Conservation (phyloP, 371 early-diverging fungal species). For the Mortierella sp. region DNA sequence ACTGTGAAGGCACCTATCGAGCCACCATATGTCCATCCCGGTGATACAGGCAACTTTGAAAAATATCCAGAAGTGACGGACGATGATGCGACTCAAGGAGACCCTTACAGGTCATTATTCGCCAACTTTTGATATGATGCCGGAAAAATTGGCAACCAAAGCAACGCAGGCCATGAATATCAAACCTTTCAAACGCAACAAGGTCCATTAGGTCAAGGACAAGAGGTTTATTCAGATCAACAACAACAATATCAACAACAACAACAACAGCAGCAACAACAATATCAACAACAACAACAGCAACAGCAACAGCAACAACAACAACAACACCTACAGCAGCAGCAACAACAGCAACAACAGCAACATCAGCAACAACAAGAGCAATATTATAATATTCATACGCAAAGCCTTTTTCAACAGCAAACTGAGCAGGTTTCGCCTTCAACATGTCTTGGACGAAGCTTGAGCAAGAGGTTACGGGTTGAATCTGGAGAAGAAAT, state of each 20-base stretch:
- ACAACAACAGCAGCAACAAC: slow-evolving; percentile 11
- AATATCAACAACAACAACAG: slow-evolving; percentile 18
- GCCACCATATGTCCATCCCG: slow-evolving; percentile 70
- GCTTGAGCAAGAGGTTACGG: slow-evolving; percentile 32
- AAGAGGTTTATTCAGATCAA: slow-evolving; percentile 10
- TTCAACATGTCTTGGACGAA: slow-evolving; percentile 12
- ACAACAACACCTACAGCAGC: slow-evolving; percentile 4
- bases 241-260: slow-evolving; percentile 7
- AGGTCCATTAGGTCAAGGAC: slow-evolving; percentile 19
- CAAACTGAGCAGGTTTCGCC: background rate
- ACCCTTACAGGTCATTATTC: slow-evolving; percentile 60
- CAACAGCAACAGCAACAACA: slow-evolving; percentile 10
- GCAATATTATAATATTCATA: background rate
- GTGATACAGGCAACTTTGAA: slow-evolving; percentile 80
- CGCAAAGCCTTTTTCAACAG: background rate
- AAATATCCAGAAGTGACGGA: slow-evolving; percentile 61
- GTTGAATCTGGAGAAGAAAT: slow-evolving; percentile 16
- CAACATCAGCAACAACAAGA: slow-evolving; percentile 11
- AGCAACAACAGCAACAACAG: slow-evolving; percentile 13
- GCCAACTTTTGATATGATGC: slow-evolving; percentile 59
- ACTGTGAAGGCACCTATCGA: slow-evolving; percentile 76
- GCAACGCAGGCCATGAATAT: slow-evolving; percentile 13
- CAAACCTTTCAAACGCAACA: slow-evolving; percentile 6
- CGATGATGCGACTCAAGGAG: slow-evolving; percentile 50
- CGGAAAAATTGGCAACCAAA: slow-evolving; percentile 55